phyloP scores from a whole-genome alignment of 1,284 basidiomycete species.

The Cryptococcus sp. region DNA sequence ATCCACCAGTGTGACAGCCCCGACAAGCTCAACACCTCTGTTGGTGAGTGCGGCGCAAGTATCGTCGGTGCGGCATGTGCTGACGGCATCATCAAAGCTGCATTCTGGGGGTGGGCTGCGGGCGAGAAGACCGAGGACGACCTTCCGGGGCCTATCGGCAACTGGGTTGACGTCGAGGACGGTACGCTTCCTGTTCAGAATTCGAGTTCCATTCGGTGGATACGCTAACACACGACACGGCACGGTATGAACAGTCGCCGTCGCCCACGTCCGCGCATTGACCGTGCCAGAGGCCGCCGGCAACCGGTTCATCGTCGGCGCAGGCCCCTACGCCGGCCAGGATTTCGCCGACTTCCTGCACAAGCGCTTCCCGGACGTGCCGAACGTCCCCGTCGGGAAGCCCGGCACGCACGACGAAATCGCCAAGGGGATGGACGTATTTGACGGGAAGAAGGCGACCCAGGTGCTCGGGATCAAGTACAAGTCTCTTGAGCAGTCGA shows the following conservation, averaged over 20 bases:
- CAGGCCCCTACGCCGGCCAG: constrained; percentile 44
- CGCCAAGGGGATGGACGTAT: constrained; percentile 19
- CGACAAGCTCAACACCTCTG: constrained; percentile 58
- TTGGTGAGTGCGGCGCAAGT: constrained; percentile 24
- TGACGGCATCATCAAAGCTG: constrained; percentile 14
- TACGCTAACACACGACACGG: neutral
- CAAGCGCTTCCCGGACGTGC: constrained; percentile 31
- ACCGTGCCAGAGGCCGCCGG: constrained; percentile 59
- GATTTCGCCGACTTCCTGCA: constrained; percentile 33
- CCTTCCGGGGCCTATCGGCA: constrained; percentile 42
- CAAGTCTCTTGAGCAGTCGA: constrained; percentile 25
- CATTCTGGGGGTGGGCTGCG: constrained; percentile 48
- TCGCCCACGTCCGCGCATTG: constrained; percentile 59
- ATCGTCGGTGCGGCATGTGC: neutral
- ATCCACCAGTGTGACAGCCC: constrained; percentile 56
- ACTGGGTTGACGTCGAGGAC: constrained; percentile 60
- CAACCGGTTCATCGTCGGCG: constrained; percentile 58
- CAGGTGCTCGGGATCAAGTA: constrained; percentile 42
- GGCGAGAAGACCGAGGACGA: constrained; percentile 49
- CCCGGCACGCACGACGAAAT: constrained; percentile 22
- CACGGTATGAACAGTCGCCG: constrained; percentile 50
- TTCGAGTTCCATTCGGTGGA: neutral
- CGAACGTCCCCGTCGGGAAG: constrained; percentile 37
- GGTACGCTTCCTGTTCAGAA: constrained; percentile 19
- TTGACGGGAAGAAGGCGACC: constrained; percentile 35